Percentiles rank a stretch among this genome's conserved stretches.
Evolutionary conservation across 768 basidiomycete genomes (phyloP).

Genomic region (Plicaturopsis crispa): DNA sequence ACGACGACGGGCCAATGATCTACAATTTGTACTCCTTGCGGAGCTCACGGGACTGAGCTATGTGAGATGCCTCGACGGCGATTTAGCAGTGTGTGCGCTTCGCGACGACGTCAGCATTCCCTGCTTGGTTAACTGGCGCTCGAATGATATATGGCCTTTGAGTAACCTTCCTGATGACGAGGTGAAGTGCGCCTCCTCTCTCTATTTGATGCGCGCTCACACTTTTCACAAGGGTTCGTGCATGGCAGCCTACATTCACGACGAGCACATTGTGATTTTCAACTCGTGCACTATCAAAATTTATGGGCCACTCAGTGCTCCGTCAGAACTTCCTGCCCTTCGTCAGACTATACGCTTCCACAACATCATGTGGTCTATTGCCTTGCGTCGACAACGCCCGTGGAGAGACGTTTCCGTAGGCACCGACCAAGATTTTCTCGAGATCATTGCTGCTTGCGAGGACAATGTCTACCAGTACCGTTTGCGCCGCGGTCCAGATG

Average conservation of each 20-base stretch:
- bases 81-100: conserved; percentile 7
- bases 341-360: background rate
- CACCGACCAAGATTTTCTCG: background rate
- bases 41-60: conserved; percentile 5
- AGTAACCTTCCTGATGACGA: background rate
- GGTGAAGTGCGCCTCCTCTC: background rate
- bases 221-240: background rate
- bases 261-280: background rate
- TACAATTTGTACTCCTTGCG: conserved; percentile 3
- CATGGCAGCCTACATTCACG: background rate
- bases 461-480: background rate
- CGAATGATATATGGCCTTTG: background rate
- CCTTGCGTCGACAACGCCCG: background rate
- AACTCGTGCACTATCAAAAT: background rate
- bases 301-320: background rate
- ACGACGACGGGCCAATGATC: background rate
- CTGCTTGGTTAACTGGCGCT: conserved; percentile 2
- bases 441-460: background rate
- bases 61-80: conserved; percentile 4
- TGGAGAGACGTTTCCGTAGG: no score
- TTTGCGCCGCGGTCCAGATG: background rate
- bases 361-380: background rate
- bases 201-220: background rate
- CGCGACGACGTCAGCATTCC: conserved; percentile 1
- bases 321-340: background rate